A percentile compares a stretch with the other conserved stretches of the same genome.
phyloP scores from a whole-genome alignment of 805 yeast species.

The Kodamaea kakaduensis region DNA sequence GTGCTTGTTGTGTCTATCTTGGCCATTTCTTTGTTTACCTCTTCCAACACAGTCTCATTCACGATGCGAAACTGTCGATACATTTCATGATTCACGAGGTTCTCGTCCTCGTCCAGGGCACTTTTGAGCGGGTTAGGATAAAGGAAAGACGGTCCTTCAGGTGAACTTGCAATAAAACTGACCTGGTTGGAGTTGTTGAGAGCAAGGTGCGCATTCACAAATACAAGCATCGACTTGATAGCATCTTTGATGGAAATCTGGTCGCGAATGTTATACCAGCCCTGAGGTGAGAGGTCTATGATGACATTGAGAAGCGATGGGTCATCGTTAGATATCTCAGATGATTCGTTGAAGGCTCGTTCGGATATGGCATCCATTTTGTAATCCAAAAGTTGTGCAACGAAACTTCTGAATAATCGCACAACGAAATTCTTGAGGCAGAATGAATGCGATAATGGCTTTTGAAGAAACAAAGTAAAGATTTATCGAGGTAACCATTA shows the following conservation, averaged over 20 bases:
- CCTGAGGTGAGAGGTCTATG: constrained; percentile 70
- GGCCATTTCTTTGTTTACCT: constrained; percentile 45
- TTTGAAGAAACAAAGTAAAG: no score
- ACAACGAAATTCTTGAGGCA: no score
- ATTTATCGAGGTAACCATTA: no score
- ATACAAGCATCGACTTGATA: constrained; percentile 63
- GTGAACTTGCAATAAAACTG: constrained; percentile 73
- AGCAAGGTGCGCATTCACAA: constrained; percentile 83
- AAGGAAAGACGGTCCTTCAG: constrained; percentile 62
- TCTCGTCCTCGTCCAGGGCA: constrained; percentile 10
- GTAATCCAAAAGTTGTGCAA: no score
- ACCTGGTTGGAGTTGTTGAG: constrained; percentile 80
- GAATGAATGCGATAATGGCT: no score
- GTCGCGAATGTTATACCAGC: constrained; percentile 53
- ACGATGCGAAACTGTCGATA: constrained; percentile 79
- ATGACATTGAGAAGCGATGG: constrained; percentile 80
- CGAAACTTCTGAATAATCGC: no score
- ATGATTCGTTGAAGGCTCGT: constrained; percentile 44
- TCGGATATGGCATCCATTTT: constrained; percentile 76
- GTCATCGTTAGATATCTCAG: constrained; percentile 31
- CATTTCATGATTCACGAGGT: constrained; percentile 55
- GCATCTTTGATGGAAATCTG: constrained; percentile 54
- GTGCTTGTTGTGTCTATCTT: constrained; percentile 3
- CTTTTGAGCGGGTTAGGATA: constrained; percentile 50
- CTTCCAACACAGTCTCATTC: constrained; percentile 66